Percentiles rank a stretch among this genome's conserved stretches.
phyloP scores from a whole-genome alignment of 257 asterid genomes.

The Jaltomata sinuosa region DNA sequence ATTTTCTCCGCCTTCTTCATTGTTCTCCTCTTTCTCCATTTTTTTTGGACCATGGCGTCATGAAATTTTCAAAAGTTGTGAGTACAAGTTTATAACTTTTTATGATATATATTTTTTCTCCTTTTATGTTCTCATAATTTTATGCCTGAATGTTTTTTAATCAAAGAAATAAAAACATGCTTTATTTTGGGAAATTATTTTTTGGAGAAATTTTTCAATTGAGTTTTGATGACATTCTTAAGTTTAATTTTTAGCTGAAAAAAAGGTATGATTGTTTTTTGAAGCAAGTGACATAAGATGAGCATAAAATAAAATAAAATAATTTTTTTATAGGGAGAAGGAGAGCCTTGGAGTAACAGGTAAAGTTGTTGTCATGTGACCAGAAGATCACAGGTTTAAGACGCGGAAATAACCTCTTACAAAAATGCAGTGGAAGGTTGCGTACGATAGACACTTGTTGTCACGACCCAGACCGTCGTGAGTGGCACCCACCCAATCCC shows the following conservation, averaged over 20 bases:
- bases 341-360: no score
- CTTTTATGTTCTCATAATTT: not conserved
- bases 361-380: no score
- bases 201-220: not conserved
- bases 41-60: constrained; percentile 1
- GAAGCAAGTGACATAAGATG: not conserved
- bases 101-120: not conserved
- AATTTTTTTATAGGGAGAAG: no score
- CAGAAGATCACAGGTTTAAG: no score
- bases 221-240: not conserved
- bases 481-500: no score
- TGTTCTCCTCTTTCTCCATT: not conserved
- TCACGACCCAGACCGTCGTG: no score
- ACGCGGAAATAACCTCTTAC: no score
- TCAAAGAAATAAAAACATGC: not conserved
- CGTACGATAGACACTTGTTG: no score
- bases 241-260: not conserved
- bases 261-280: not conserved
- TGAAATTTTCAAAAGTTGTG: constrained; percentile 1
- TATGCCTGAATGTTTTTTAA: not conserved
- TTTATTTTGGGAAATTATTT: not conserved
- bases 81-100: not conserved
- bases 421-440: no score
- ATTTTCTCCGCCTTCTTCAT: no score
- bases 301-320: not conserved